phyloP scores from a whole-genome alignment of 1,284 basidiomycete genomes.

The Sphagnurus paluster region DNA sequence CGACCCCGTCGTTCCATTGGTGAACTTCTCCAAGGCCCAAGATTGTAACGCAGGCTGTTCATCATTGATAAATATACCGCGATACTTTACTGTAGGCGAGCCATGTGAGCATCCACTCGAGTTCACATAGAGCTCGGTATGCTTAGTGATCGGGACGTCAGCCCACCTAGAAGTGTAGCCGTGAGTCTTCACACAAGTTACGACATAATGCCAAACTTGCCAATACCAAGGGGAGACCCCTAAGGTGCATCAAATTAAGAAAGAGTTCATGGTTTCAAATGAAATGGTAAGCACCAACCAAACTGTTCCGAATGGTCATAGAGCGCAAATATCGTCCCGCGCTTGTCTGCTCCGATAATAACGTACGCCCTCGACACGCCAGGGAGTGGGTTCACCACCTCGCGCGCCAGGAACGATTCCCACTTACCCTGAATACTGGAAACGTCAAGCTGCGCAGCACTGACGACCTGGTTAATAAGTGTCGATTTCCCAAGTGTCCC shows the following conservation, averaged over 20 bases:
- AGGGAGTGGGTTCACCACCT: slow-evolving; percentile 56
- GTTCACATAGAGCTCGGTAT: slow-evolving; percentile 49
- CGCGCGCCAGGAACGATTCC: slow-evolving; percentile 58
- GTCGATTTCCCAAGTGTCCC: slow-evolving; percentile 67
- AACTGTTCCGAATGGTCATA: slow-evolving; percentile 76
- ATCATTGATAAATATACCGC: slow-evolving; percentile 69
- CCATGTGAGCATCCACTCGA: slow-evolving; percentile 62
- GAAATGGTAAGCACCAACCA: slow-evolving; percentile 38
- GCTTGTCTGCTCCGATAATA: slow-evolving; percentile 65
- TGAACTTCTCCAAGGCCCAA: slow-evolving; percentile 67
- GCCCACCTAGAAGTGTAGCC: slow-evolving; percentile 71
- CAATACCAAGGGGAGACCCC: slow-evolving; percentile 69
- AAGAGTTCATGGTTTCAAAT: slow-evolving; percentile 3
- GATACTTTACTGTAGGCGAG: slow-evolving; percentile 68
- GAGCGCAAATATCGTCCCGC: slow-evolving; percentile 66
- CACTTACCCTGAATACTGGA: slow-evolving; percentile 60
- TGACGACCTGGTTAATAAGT: slow-evolving; percentile 56
- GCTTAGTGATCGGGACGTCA: slow-evolving; percentile 59
- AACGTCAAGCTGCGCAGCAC: slow-evolving; percentile 52
- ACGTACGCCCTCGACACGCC: slow-evolving; percentile 63
- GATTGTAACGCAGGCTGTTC: slow-evolving; percentile 63
- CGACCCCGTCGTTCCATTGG: slow-evolving; percentile 57
- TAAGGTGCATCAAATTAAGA: slow-evolving; percentile 22
- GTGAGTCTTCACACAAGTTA: too few relatives aligned
- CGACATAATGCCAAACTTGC: slow-evolving; percentile 35